Conservation (phyloP, 169 alveolate species). For the Plasmodium gallinaceum region DNA sequence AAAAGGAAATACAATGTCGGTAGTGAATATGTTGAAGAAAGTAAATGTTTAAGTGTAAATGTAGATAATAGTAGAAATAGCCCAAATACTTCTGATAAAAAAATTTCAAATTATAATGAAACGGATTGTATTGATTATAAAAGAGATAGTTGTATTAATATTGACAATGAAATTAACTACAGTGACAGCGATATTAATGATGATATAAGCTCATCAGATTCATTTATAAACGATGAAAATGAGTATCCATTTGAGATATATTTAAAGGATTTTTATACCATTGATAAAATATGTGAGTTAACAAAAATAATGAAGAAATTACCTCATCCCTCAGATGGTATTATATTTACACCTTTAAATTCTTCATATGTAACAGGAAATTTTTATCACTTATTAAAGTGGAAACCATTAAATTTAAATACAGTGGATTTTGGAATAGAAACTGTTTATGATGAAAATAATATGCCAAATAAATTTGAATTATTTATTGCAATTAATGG, state of each 20-base stretch:
- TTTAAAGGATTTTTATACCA: slow-evolving; percentile 92
- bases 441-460: slow-evolving; percentile 80
- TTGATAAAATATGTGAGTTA: slow-evolving; percentile 87
- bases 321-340: slow-evolving; percentile 96
- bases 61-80: neutral
- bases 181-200: slow-evolving; percentile 4
- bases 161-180: slow-evolving; percentile 4
- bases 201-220: neutral
- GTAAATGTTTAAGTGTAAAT: neutral
- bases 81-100: neutral
- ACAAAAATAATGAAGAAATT: slow-evolving; percentile 88
- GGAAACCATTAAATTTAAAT: slow-evolving; percentile 97
- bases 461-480: slow-evolving; percentile 81
- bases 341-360: slow-evolving; percentile 94
- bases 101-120: neutral
- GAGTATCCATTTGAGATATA: slow-evolving; percentile 70
- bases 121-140: neutral
- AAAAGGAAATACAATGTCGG: neutral
- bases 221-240: slow-evolving; percentile 20
- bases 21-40: neutral
- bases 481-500: slow-evolving; percentile 83
- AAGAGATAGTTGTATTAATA: neutral
- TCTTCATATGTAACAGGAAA: slow-evolving; percentile 96
- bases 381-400: slow-evolving; percentile 92
- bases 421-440: slow-evolving; percentile 93